These are phyloP conservation scores for Pisolithus sp. DNA, from an alignment of 768 basidiomycete species.

Conservation along the genomic window DNA sequence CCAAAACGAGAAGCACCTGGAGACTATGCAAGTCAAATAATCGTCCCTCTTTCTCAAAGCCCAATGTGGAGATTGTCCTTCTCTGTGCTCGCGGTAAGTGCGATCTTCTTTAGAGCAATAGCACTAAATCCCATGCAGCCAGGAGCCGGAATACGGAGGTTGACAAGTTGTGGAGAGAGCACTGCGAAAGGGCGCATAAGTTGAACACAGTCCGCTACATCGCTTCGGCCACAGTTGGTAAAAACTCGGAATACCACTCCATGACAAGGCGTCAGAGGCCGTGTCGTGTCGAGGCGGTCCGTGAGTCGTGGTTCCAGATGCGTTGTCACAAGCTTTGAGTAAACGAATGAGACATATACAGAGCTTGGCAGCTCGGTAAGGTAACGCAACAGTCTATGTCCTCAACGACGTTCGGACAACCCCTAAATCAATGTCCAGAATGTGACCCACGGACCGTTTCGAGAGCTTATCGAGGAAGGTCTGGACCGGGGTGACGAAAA, in stretches of 20 bases:
- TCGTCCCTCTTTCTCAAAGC: constrained; percentile 53
- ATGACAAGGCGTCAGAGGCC: constrained; percentile 44
- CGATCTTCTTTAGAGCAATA: constrained; percentile 52
- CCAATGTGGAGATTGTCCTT: constrained; percentile 33
- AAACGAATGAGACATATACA: constrained; percentile 74
- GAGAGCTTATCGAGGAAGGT: constrained; percentile 23
- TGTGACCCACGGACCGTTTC: constrained; percentile 38
- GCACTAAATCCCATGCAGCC: constrained; percentile 64
- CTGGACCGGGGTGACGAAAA: constrained; percentile 11
- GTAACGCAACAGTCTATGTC: constrained; percentile 28
- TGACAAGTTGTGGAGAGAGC: constrained; percentile 51
- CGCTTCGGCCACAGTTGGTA: constrained; percentile 32
- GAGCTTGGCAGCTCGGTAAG: constrained; percentile 48
- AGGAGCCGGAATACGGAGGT: constrained; percentile 36
- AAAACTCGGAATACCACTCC: constrained; percentile 24
- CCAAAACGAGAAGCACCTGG: constrained; percentile 68
- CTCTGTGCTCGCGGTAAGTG: constrained; percentile 42
- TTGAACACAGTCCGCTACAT: constrained; percentile 68
- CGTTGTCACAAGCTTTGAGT: constrained; percentile 21
- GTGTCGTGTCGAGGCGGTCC: constrained; percentile 23
- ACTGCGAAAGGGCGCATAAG: constrained; percentile 72
- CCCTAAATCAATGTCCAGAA: constrained; percentile 51
- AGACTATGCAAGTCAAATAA: constrained; percentile 63
- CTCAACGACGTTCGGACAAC: constrained; percentile 14
- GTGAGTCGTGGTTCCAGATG: constrained; percentile 8